A percentile compares a stretch with the other conserved stretches of the same genome.
Evolutionary conservation across 2,329 filamentous ascomycete genomes (phyloP).

Genomic region (Penicillium sp.): DNA sequence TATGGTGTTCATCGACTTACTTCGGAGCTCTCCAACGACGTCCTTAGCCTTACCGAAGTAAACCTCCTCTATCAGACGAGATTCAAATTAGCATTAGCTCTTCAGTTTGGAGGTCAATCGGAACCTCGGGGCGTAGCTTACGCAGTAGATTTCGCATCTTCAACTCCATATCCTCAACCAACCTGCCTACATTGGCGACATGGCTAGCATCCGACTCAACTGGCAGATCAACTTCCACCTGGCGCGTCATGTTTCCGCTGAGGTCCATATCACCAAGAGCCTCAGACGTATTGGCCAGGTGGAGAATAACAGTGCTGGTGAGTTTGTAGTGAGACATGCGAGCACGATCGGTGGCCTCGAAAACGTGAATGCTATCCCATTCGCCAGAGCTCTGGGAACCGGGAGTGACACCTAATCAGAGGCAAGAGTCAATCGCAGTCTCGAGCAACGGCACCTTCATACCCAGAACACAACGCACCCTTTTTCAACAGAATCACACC

Average conservation of each 20-base stretch:
- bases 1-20: constrained; percentile 43
- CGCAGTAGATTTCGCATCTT: constrained; percentile 96
- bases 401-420: constrained; percentile 58
- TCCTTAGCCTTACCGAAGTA: constrained; percentile 99
- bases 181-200: constrained; percentile 86
- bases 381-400: constrained; percentile 68
- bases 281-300: constrained; percentile 66
- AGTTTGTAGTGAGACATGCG: constrained; percentile 95
- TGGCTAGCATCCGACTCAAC: constrained; percentile 89
- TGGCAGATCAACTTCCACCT: constrained; percentile 86
- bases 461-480: constrained; percentile 50
- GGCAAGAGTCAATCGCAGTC: constrained; percentile 8
- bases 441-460: background rate
- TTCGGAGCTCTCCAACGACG: constrained; percentile 91
- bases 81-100: constrained; percentile 17
- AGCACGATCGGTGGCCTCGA: constrained; percentile 90
- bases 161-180: constrained; percentile 99
- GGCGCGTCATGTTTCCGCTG: constrained; percentile 95
- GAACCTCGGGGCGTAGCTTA: constrained; percentile 22
- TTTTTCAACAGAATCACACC: constrained; percentile 96
- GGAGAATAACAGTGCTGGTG: constrained; percentile 92
- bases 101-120: background rate
- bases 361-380: constrained; percentile 99
- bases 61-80: constrained; percentile 65
- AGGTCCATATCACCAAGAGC: constrained; percentile 82